A percentile compares a stretch with the other conserved stretches of the same genome.
These are phyloP conservation scores for Phylloporus rhodoxanthus DNA, from an alignment of 768 basidiomycete genomes.

Conservation along the genomic window DNA sequence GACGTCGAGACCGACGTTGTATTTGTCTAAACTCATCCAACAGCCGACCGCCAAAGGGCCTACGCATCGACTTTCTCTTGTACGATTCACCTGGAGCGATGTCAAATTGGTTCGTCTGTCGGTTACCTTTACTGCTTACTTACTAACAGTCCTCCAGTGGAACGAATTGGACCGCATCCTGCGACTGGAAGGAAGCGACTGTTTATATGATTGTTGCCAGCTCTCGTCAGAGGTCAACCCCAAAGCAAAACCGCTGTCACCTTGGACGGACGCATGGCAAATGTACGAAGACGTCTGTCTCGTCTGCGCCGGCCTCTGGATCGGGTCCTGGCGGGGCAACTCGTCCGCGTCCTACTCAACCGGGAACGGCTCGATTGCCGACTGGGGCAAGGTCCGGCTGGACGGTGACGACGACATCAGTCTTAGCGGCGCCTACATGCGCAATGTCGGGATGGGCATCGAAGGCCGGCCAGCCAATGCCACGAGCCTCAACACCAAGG, in stretches of 20 bases:
- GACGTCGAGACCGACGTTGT: conserved; percentile 60
- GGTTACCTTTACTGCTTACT: neutral
- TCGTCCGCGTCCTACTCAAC: conserved; percentile 46
- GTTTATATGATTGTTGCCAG: conserved; percentile 31
- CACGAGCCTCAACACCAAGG: conserved; percentile 30
- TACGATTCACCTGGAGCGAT: conserved; percentile 82
- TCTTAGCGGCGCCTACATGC: conserved; percentile 37
- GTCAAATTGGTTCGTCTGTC: conserved; percentile 53
- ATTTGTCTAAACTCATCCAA: conserved; percentile 47
- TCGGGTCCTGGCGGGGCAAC: conserved; percentile 55
- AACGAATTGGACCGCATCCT: conserved; percentile 70
- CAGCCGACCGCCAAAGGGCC: conserved; percentile 35
- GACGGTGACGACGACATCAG: conserved; percentile 65
- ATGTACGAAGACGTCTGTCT: conserved; percentile 83
- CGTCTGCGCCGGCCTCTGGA: conserved; percentile 78
- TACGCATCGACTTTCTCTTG: conserved; percentile 51
- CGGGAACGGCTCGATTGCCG: conserved; percentile 37
- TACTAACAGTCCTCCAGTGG: conserved; percentile 45
- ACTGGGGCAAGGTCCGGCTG: conserved; percentile 54
- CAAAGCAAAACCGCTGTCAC: conserved; percentile 38
- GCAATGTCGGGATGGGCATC: conserved; percentile 64
- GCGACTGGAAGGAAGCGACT: conserved; percentile 40
- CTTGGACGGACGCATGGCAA: conserved; percentile 73
- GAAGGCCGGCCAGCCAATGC: conserved; percentile 47
- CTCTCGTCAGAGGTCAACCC: conserved; percentile 25